Evolutionary conservation across 179 eudicot genomes (phyloP), one percentile per base, ranked within the genome.

Genomic region (Monotropa hypopitys): DNA sequence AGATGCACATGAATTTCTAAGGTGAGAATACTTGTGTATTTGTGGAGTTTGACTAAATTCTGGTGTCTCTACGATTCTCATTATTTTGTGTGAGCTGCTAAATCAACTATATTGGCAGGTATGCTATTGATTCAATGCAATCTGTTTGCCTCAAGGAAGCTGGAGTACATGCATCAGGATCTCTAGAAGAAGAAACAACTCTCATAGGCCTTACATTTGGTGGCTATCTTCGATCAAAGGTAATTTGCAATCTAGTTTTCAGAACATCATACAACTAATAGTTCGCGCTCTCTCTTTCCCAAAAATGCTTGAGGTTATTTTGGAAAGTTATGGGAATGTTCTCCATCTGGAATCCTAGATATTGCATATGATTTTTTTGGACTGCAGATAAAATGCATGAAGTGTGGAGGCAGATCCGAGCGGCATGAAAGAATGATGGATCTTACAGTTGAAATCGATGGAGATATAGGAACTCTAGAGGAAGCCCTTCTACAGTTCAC

Each of bases 1-100:
- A 88, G 98, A 94, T 78, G 98, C 98, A 1, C 98, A 94, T 79
- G 98, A 94, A 81, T 94, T 94, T 84, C 78, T 94, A 69, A 87
- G 98, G 98, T 90, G 78, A 80, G 79, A 0, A 68, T 65, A 35
- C 42, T 49, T 72, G 76, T 12, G 2, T 15, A 35, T 38, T n/a
- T 13, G 68, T 43, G 66, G 49, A 71, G 62, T 38, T 20, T 47
- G 61, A 32, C 53, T 21, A 28, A 50, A 23, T 54, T 59, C 71
- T 15, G 30, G 40, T 42, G 5, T 70, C 47, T 63, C 56, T 26
- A 33, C n/a, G 13, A 15, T 50, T 10, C 43, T 2, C 67, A 20
- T 0, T 1, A 7, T 40, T 63, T 69, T 62, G 28, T 56, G 30
- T 43, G 2, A 70, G 63, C 47, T 4, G 33, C 18, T 42, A 43